Base-by-base conservation (phyloP, 2,329 filamentous ascomycete genomes). In the Lachnellula subtilissima region DNA sequence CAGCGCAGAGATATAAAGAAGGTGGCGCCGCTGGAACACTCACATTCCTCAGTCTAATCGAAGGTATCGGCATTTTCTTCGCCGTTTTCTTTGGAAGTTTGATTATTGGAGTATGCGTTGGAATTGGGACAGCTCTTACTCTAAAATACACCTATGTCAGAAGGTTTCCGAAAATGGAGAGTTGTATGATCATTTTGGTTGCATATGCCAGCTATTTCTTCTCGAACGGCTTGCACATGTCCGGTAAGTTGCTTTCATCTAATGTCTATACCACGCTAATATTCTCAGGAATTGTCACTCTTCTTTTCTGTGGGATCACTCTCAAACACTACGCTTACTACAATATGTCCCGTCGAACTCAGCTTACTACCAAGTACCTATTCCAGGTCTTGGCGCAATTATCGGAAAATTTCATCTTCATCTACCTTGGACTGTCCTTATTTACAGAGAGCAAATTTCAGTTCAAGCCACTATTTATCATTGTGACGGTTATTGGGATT, bases 381-480 rank as follows among this genome's bases (percentile, higher is more conserved):
- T 99, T 99, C 76, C 91, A 96, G 71, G 87, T 96, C 60, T 86
- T 95, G 65, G 90, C 94, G 3, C 94, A 99, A 73, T 76, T 99
- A 47, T 96, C 93, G 0, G 94, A 99, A 75, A 99, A 99, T 73
- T 99, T 99, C 71, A 99, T 99, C 73, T 99, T 99, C 76, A 99
- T 99, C 72, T 99, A 99, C 69, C 84, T 99, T 0, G 94, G 94
- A 5, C 79, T 99, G 3, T 95, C 94, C 0, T 80, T 99, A 28
- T 97, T 99, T 72, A 97, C 94, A 3, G 92, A 97, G 66, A 86
- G 85, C 52, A 84, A 89, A 50, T 79, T 97, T 23, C 85, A 90
- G 57, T 99, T 95, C 75, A 95, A 97, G 69, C 94, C 94, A 0
- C 84, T 96, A 2, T 90, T 99, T 67, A 97, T 97, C 66, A 88